Percentiles rank a stretch among this genome's conserved stretches.
These are phyloP conservation scores for Barbarea vulgaris DNA, from an alignment of 345 rosid genomes.

Conservation along the genomic window DNA sequence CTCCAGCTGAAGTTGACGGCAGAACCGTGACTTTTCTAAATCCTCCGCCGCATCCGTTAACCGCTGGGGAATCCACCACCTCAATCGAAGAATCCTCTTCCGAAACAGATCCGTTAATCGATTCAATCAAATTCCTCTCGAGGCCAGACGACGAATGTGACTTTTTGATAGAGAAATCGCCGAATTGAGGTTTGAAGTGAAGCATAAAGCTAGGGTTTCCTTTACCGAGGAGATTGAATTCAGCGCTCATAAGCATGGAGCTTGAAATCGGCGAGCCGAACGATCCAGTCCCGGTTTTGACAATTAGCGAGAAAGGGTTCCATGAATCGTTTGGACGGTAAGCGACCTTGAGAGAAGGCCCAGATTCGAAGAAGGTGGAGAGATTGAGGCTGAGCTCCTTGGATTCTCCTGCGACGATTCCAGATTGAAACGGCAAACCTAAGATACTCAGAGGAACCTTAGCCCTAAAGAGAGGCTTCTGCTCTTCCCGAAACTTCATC, in stretches of 20 bases:
- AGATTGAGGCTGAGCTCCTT: slow-evolving; percentile 81
- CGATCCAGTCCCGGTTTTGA: slow-evolving; percentile 84
- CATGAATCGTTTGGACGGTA: slow-evolving; percentile 91
- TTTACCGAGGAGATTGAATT: slow-evolving; percentile 65
- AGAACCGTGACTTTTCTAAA: slow-evolving; percentile 47
- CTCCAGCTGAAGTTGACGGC: slow-evolving; percentile 44
- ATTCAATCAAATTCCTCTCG: slow-evolving; percentile 30
- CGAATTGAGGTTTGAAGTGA: slow-evolving; percentile 85
- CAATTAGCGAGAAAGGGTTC: slow-evolving; percentile 82
- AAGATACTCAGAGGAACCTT: slow-evolving; percentile 76
- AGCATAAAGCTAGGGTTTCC: slow-evolving; percentile 90
- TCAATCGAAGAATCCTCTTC: slow-evolving; percentile 68
- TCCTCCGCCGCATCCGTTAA: slow-evolving; percentile 42
- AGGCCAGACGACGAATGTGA: slow-evolving; percentile 64
- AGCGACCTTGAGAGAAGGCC: slow-evolving; percentile 76
- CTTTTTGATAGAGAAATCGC: slow-evolving; percentile 87
- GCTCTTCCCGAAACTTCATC: slow-evolving; percentile 87
- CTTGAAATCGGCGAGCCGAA: slow-evolving; percentile 77
- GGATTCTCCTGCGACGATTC: slow-evolving; percentile 86
- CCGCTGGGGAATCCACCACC: slow-evolving; percentile 55
- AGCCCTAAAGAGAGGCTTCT: slow-evolving; percentile 77
- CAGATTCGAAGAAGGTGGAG: slow-evolving; percentile 78
- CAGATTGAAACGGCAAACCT: slow-evolving; percentile 90
- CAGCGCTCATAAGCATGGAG: slow-evolving; percentile 92
- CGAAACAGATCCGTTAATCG: slow-evolving; percentile 36